phyloP scores from a whole-genome alignment of 352 stramenopile genomes.

The Pythium oligandrum region DNA sequence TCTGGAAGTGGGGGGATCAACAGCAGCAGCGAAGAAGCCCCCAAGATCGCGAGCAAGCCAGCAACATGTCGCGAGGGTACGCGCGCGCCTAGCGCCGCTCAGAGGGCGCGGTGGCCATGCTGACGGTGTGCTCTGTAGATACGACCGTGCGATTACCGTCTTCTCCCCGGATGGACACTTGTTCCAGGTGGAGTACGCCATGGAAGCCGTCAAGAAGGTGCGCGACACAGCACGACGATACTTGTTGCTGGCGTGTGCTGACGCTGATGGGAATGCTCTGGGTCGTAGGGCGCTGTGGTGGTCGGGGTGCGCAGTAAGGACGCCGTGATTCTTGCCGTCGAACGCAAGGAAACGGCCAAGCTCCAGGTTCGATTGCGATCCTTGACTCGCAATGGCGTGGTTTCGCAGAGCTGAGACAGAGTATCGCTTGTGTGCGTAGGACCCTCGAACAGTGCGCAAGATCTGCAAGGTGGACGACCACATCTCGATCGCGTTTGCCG shows the following conservation, averaged over 20 bases:
- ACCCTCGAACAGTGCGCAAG: slow-evolving; percentile 98
- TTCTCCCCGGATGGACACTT: slow-evolving; percentile 99
- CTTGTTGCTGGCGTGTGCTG: slow-evolving; percentile 1
- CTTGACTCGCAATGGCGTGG: background rate
- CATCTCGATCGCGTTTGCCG: slow-evolving; percentile 97
- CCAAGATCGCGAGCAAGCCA: slow-evolving; percentile 3
- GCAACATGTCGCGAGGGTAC: slow-evolving; percentile 18
- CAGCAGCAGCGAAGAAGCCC: slow-evolving; percentile 1
- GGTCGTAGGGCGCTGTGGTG: slow-evolving; percentile 88
- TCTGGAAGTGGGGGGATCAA: slow-evolving; percentile 5
- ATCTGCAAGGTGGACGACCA: slow-evolving; percentile 98
- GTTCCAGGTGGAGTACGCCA: slow-evolving; percentile 99
- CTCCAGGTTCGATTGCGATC: slow-evolving; percentile 65
- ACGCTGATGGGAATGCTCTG: background rate
- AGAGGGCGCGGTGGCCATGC: too few relatives aligned
- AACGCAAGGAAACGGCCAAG: slow-evolving; percentile 87
- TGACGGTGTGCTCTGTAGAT: slow-evolving; percentile 57
- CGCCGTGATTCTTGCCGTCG: slow-evolving; percentile 92
- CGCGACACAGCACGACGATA: slow-evolving; percentile 3
- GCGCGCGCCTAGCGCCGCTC: background rate
- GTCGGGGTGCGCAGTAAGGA: slow-evolving; percentile 96
- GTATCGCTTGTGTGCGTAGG: slow-evolving; percentile 24
- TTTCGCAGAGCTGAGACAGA: background rate
- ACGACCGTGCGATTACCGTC: slow-evolving; percentile 99
- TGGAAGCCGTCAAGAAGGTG: slow-evolving; percentile 97